Evolutionary conservation across 2,329 filamentous ascomycete genomes (phyloP), one percentile per base, ranked within the genome.

Genomic region (Ophiostoma novo-ulmi): DNA sequence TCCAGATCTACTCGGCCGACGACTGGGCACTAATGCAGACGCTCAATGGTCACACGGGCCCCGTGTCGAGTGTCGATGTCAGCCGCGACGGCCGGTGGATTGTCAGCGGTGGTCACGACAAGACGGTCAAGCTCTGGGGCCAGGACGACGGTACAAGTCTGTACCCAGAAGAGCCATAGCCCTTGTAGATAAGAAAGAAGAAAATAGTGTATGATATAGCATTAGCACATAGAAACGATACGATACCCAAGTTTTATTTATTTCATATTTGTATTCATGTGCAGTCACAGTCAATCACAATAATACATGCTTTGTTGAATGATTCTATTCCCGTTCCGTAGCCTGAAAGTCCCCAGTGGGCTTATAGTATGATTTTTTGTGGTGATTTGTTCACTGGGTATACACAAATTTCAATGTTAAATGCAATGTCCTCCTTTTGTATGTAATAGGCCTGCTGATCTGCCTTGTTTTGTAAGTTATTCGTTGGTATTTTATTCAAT

Each of bases 41-140:
- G 20, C 82, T 99, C 71, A 92, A 90, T 75, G 95, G 94, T 0
- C 95, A 99, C 80, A 93, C 93, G 1, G 94, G 93, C 1, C 95
- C 96, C 58, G 94, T 99, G 13, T 87, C 96, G 69, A 96, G 93
- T 75, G 91, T 93, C 14, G 95, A 99, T 81, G 88, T 97, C 69
- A 96, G 91, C 77, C 85, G 85, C 73, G 92, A 98, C 79, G 91
- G 89, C 10, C 90, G 85, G 77, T 99, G 93, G 92, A 97, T 99
- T 79, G 91, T 94, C 35, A 97, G 93, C 78, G 93, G 93, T 75
- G 94, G 95, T 3, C 92, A 97, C 78, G 95, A 99, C 80, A 87
- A 94, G 70, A 98, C 94, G 1, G 92, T 98, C 68, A 99, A 99
- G 83, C 83, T 99, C 2, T 99, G 95, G 95, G 92, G 92, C 5